Percentiles rank a stretch among this genome's conserved stretches.
These are phyloP conservation scores for Silene latifolia DNA, from an alignment of 148 eudicot species.

Conservation along the genomic window DNA sequence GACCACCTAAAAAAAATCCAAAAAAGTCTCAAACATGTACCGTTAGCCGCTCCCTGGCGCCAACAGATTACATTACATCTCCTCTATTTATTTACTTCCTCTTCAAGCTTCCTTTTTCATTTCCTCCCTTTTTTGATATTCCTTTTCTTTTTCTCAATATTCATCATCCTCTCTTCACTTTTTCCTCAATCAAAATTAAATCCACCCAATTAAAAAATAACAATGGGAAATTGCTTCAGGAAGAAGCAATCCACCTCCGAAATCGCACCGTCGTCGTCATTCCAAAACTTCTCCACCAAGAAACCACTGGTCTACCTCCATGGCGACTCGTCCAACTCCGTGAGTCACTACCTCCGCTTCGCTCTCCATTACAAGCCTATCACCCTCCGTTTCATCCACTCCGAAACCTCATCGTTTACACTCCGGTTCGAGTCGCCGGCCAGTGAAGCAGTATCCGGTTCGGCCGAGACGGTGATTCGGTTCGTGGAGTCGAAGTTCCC, in stretches of 20 bases:
- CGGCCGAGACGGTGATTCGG: constrained; percentile 38
- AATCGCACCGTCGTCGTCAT: constrained; percentile 5
- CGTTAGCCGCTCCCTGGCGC: no score
- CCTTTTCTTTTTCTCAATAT: neutral
- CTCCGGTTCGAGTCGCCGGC: constrained; percentile 21
- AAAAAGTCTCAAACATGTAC: no score
- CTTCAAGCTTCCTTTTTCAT: neutral
- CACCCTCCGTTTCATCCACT: constrained; percentile 41
- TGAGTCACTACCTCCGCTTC: constrained; percentile 54
- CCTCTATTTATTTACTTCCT: neutral
- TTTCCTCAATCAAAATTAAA: neutral
- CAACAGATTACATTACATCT: neutral
- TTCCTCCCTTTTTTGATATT: neutral
- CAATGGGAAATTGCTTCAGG: constrained; percentile 27
- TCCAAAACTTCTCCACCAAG: neutral
- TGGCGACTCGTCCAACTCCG: constrained; percentile 40
- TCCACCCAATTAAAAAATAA: neutral
- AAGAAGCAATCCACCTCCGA: constrained; percentile 12
- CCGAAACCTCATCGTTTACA: constrained; percentile 36
- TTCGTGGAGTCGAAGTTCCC: constrained; percentile 55
- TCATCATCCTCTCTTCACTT: neutral
- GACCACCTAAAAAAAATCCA: no score
- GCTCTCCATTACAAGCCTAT: constrained; percentile 59
- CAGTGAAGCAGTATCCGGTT: constrained; percentile 52
- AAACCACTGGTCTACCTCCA: constrained; percentile 35